phyloP scores from a whole-genome alignment of 257 asterid genomes.

The Cruciata laevipes region DNA sequence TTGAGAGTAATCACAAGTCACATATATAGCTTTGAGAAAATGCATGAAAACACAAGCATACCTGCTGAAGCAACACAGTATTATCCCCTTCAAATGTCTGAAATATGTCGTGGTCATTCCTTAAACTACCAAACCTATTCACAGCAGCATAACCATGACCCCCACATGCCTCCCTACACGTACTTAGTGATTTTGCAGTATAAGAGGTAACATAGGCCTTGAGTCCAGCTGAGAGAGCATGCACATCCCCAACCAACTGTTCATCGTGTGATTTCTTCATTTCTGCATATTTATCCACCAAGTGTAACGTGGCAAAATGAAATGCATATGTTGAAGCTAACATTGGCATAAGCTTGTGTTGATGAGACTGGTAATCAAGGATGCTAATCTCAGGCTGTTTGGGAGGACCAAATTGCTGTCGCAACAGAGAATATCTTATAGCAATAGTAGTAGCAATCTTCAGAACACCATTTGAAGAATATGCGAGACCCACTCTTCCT shows the following conservation, averaged over 20 bases:
- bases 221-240: slow-evolving; percentile 88
- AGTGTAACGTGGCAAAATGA: slow-evolving; percentile 70
- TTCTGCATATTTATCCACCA: slow-evolving; percentile 71
- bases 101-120: slow-evolving; percentile 96
- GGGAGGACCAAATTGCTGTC: slow-evolving; percentile 98
- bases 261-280: slow-evolving; percentile 80
- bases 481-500: slow-evolving; percentile 96
- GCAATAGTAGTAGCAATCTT: slow-evolving; percentile 76
- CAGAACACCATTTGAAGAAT: slow-evolving; percentile 83
- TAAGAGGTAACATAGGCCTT: slow-evolving; percentile 91
- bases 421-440: slow-evolving; percentile 67
- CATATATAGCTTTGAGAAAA: not conserved
- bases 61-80: slow-evolving; percentile 98
- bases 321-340: slow-evolving; percentile 85
- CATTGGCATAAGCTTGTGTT: slow-evolving; percentile 97
- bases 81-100: slow-evolving; percentile 99
- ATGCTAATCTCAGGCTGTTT: slow-evolving; percentile 88
- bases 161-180: slow-evolving; percentile 94
- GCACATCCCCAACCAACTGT: slow-evolving; percentile 76
- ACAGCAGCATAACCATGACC: slow-evolving; percentile 99
- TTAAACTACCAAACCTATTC: slow-evolving; percentile 83
- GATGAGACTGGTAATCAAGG: slow-evolving; percentile 95
- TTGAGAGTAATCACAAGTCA: not conserved
- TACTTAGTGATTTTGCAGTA: slow-evolving; percentile 76
- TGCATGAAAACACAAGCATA: slow-evolving; percentile 18